Evolutionary conservation across 805 yeast genomes (phyloP).

Genomic region (Zygosaccharomyces kombuchaensis): DNA sequence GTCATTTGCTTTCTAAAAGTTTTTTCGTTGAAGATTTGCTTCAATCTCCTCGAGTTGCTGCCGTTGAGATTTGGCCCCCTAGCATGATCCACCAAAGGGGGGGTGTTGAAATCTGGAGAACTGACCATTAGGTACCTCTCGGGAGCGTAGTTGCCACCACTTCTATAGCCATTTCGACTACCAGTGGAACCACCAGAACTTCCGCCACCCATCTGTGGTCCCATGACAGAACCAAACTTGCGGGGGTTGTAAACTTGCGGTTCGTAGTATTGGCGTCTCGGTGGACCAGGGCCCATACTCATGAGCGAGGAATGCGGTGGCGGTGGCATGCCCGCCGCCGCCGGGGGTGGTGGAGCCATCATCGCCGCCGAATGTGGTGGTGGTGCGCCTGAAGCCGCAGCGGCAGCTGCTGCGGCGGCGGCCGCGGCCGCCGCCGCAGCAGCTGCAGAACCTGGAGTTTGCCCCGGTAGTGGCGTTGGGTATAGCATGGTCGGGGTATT

Average conservation of each 20-base stretch:
- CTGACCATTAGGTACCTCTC: background rate
- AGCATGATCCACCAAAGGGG: conserved; percentile 1
- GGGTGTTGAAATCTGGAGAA: background rate
- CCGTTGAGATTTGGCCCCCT: conserved; percentile 3
- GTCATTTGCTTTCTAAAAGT: conserved; percentile 36
- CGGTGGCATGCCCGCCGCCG: conserved; percentile 3
- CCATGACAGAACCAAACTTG: background rate
- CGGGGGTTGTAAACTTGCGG: conserved; percentile 4
- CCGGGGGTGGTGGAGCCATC: background rate
- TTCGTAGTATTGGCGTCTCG: conserved; percentile 11
- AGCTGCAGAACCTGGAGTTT: background rate
- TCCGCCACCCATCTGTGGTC: background rate
- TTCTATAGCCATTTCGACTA: background rate
- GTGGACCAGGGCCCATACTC: conserved; percentile 10
- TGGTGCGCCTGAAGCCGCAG: too few species aligned
- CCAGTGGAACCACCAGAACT: background rate
- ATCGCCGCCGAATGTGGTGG: conserved; percentile 2
- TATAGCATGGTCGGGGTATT: conserved; percentile 4
- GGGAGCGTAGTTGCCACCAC: background rate
- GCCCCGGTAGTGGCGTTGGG: conserved; percentile 6
- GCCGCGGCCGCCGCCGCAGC: conserved; percentile 1
- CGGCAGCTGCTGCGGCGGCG: background rate
- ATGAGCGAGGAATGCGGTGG: conserved; percentile 4
- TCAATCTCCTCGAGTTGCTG: conserved; percentile 24
- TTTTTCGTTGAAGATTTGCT: conserved; percentile 32